A percentile compares a stretch with the other conserved stretches of the same genome.
phyloP scores from a whole-genome alignment of 768 basidiomycete species.

The Tulasnella sp. region DNA sequence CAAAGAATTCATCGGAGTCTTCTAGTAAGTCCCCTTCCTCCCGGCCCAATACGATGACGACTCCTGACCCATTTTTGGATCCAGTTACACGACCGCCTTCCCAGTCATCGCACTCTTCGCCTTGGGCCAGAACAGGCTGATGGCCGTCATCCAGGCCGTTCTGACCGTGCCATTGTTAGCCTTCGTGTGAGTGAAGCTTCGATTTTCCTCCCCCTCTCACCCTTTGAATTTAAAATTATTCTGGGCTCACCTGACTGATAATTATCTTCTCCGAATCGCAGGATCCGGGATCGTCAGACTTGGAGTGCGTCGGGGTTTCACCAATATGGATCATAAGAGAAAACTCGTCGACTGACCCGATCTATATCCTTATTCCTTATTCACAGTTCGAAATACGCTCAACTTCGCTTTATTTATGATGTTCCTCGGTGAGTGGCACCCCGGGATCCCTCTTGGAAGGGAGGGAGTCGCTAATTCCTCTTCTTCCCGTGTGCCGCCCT shows the following conservation, averaged over 20 bases:
- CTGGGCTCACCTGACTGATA: too few species aligned
- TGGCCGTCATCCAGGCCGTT: slow-evolving; percentile 26
- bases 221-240: too few species aligned
- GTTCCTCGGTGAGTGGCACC: slow-evolving; percentile 16
- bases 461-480: slow-evolving; percentile 59
- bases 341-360: not conserved
- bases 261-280: not conserved
- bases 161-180: not conserved
- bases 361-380: not conserved
- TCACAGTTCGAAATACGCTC: slow-evolving; percentile 6
- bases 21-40: slow-evolving; percentile 32
- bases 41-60: not conserved
- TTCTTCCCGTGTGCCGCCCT: slow-evolving; percentile 54
- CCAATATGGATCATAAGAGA: not conserved
- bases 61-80: slow-evolving; percentile 7
- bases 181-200: slow-evolving; percentile 6
- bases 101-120: slow-evolving; percentile 42
- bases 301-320: slow-evolving; percentile 8
- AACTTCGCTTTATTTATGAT: slow-evolving; percentile 55
- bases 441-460: too few species aligned
- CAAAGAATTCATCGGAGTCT: slow-evolving; percentile 38
- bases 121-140: slow-evolving; percentile 38
- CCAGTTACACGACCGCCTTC: slow-evolving; percentile 36
- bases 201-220: not conserved
- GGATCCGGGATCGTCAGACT: slow-evolving; percentile 7